Conservation (phyloP, 2,329 filamentous ascomycete species). For the Neophaeococcomyces mojaviensis region DNA sequence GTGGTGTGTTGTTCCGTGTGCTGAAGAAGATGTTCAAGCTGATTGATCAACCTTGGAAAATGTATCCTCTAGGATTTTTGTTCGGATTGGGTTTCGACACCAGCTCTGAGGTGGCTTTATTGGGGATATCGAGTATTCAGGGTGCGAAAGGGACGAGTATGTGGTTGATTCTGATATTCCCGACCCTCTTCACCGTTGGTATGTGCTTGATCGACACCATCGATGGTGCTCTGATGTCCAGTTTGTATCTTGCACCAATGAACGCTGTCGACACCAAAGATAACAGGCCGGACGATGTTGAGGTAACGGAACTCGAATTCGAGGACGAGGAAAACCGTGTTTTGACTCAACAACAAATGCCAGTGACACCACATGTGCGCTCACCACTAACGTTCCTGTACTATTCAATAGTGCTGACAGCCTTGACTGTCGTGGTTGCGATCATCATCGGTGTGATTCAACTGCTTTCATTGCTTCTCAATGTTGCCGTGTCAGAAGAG, state of each 20-base stretch:
- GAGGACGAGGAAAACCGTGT: slow-evolving; percentile 5
- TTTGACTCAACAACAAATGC: neutral
- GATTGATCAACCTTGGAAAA: slow-evolving; percentile 71
- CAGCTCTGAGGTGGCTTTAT: slow-evolving; percentile 81
- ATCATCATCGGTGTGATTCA: slow-evolving; percentile 82
- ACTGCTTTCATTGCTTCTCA: slow-evolving; percentile 67
- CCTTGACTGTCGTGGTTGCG: slow-evolving; percentile 74
- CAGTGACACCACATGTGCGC: slow-evolving; percentile 49
- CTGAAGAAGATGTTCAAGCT: slow-evolving; percentile 71
- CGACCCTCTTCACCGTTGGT: slow-evolving; percentile 83
- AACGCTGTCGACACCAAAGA: slow-evolving; percentile 24
- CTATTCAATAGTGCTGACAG: slow-evolving; percentile 82
- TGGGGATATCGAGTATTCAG: slow-evolving; percentile 84
- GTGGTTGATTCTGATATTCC: slow-evolving; percentile 91
- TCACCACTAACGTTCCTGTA: slow-evolving; percentile 88
- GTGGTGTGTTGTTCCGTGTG: slow-evolving; percentile 63
- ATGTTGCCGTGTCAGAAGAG: slow-evolving; percentile 59
- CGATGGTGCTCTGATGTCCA: slow-evolving; percentile 92
- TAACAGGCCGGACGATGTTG: slow-evolving; percentile 28
- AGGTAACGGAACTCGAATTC: slow-evolving; percentile 33
- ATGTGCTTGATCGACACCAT: slow-evolving; percentile 94
- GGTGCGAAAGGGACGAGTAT: slow-evolving; percentile 78
- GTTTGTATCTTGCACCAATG: slow-evolving; percentile 63
- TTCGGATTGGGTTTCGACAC: slow-evolving; percentile 95
- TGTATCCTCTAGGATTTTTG: slow-evolving; percentile 82